Base-by-base conservation (phyloP, 257 asterid species). In the Solanum megistacrolobum region DNA sequence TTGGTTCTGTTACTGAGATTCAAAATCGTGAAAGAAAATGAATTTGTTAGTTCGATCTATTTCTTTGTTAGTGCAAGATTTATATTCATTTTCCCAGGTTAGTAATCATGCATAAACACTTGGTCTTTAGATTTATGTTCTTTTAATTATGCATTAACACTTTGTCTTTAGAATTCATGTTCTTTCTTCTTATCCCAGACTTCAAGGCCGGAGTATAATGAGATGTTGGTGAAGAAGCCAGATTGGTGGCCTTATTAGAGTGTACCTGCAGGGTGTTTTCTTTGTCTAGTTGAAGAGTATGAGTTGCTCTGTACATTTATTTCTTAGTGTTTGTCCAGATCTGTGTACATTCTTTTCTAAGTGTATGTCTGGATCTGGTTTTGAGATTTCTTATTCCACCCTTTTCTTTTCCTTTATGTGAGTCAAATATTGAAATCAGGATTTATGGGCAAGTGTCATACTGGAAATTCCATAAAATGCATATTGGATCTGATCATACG, bases 181-280 rank as follows among this genome's bases (percentile, higher is more conserved):
- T 82, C 36, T 62, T 52, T 82, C 52, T 41, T 32, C 85, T 66
- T 83, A 83, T 35, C 72, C 87, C 95, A 96, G 99, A 95, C 98
- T 78, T 93, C 99, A 90, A 94, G 99, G 87, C 98, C 99, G 5
- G 98, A 96, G 89, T 97, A 97, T 83, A 97, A 97, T 69, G 96
- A 96, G 83, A 91, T 97, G 88, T 93, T 97, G 74, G 97, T 97
- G 92, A 95, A 93, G 98, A 97, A 96, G 92, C 93, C 98, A 85
- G 96, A 94, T 88, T 94, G 98, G 98, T 95, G 98, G 97, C 93
- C 95, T 39, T 48, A 79, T 9, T 79, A 79, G 85, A 43, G 39
- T 79, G 38, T 20, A 79, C 25, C 62, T 76, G n/a, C 84, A 41
- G 36, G 84, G 25, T 78, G 62, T 76, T 76, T 75, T n/a, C 60